Evolutionary conservation across 2,329 filamentous ascomycete genomes (phyloP), one percentile per base, ranked within the genome.

Genomic region (Bisporella sp.): DNA sequence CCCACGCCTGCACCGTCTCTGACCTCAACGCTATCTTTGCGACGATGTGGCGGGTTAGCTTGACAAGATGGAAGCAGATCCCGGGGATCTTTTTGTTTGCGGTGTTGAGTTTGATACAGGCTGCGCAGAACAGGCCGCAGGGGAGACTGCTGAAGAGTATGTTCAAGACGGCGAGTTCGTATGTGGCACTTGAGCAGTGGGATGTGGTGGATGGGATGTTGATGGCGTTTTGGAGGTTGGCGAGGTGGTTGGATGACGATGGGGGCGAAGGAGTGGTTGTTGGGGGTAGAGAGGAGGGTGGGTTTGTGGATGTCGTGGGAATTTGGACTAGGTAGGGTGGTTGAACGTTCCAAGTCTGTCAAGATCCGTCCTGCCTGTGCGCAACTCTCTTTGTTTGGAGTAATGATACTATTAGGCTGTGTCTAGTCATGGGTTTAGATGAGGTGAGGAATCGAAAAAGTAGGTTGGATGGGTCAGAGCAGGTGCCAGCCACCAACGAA

Each of bases 11-110:
- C 48, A 64, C 63, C 3, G 53, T 65, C 4, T 53, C 58, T 6
- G 71, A 75, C 41, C 71, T 75, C 50, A 49, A 66, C 7, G 58
- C 60, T 41, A 67, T 78, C 5, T 79, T 75, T 75, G 64, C 64
- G 11, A 68, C 68, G 3, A 65, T 71, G 8, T 78, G 75, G 75
- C 65, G 69, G 13, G 69, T 75, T 4, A 69, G 72, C 1, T 63
- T 77, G 33, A 62, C 69, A 3, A 67, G 65, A 5, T 77, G 75
- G 74, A 71, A 72, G 51, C 60, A 65, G 2, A 65, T 74, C 29
- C 64, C 75, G 11, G 75, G 75, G 32, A 69, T 79, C 11, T 60
- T 59, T 45, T 33, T 60, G 5, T 60, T 51, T 31, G 48, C 57
- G 4, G 45, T 59, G 30, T 40, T 60, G 6, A 49, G 49, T 4